A percentile compares a stretch with the other conserved stretches of the same genome.
Conservation (phyloP, 192 early-diverging fungal genomes). For the Backusella tuberculispora region DNA sequence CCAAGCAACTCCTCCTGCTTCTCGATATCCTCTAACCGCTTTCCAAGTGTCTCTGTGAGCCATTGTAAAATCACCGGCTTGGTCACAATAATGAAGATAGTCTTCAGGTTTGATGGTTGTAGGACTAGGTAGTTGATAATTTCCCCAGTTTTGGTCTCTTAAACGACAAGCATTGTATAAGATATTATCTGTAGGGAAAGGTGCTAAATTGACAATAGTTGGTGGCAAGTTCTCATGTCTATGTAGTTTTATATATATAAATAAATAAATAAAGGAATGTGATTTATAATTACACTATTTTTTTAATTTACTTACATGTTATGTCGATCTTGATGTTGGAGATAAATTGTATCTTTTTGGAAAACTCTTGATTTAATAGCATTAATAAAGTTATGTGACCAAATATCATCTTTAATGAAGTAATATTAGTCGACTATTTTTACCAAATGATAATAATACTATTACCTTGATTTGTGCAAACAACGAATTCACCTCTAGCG, state of each 20-base stretch:
- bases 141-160: slow-evolving; percentile 29
- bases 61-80: slow-evolving; percentile 39
- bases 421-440: background rate
- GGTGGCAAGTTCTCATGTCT: slow-evolving; percentile 31
- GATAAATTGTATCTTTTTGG: slow-evolving; percentile 28
- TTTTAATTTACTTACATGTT: slow-evolving; percentile 31
- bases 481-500: slow-evolving; percentile 37
- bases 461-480: slow-evolving; percentile 43
- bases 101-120: slow-evolving; percentile 4
- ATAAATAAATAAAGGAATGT: background rate
- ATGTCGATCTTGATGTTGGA: slow-evolving; percentile 36
- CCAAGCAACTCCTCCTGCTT: slow-evolving; percentile 36
- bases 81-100: slow-evolving; percentile 27
- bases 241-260: too few relatives aligned
- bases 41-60: slow-evolving; percentile 36
- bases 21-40: slow-evolving; percentile 24
- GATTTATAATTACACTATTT: background rate
- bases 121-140: slow-evolving; percentile 5
- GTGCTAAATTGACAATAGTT: slow-evolving; percentile 21
- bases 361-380: slow-evolving; percentile 30
- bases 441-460: background rate
- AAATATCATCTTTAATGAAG: slow-evolving; percentile 36
- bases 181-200: slow-evolving; percentile 31
- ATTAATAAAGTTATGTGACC: slow-evolving; percentile 39
- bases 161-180: slow-evolving; percentile 31